Base-by-base conservation (phyloP, 176 grass and related monocot species). In the Neostapfia colusana region DNA sequence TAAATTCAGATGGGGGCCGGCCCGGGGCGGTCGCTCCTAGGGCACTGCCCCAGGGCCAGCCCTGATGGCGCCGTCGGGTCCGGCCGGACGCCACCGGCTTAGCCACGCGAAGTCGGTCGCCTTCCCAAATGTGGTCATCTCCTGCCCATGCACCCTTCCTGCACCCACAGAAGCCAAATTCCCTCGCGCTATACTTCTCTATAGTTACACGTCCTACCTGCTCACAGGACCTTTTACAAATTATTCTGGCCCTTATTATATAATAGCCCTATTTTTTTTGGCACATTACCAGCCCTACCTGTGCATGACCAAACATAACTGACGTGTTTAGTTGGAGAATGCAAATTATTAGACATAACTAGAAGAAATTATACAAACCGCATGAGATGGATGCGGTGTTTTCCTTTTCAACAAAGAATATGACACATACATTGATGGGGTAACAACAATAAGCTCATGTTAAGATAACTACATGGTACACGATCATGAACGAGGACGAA, bases 121-220 rank as follows among this genome's bases (percentile, higher is more conserved):
- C 70, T 65, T 69, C 81, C 56, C 81, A 74, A 28, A 96, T 89
- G 93, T 96, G 89, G 81, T 89, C 87, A 75, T 62, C 83, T 89
- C 79, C 83, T 73, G 78, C 89, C 93, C 93, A 85, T 92, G 83
- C 93, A 23, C 80, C 54, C 68, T 84, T 41, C 25, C 58, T 70
- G 65, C 82, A 59, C 68, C 83, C 88, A 90, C 88, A 86, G 27
- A 62, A 88, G 55, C 75, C 81, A n/a, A 79, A 75, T 70, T 88
- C 74, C 58, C 84, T 62, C 34, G 16, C 51, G 16, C 79, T 39
- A n/a, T n/a, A n/a, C n/a, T n/a, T n/a, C n/a, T n/a, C n/a, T n/a
- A n/a, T n/a, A n/a, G n/a, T n/a, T n/a, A n/a, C n/a, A n/a, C n/a
- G n/a, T n/a, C n/a, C n/a, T n/a, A n/a, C n/a, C n/a, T n/a, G n/a